Evolutionary conservation across 129 eudicot species (phyloP).

Genomic region (Flaveria robusta): DNA sequence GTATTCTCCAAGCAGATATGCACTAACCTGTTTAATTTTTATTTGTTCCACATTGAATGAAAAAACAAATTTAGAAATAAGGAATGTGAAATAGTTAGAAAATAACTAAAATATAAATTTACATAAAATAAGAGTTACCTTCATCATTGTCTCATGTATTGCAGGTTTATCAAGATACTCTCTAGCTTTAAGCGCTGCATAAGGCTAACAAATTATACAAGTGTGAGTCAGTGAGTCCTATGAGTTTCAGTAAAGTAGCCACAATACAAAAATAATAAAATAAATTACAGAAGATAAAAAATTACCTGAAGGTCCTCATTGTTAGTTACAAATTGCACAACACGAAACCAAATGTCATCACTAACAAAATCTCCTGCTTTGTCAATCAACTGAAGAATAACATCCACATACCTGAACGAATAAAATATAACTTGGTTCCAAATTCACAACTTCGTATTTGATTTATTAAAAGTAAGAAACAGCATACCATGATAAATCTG

Average conservation of each 20-base stretch:
- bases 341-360: slow-evolving; percentile 96
- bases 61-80: neutral
- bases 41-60: neutral
- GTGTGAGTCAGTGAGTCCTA: slow-evolving; percentile 7
- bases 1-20: slow-evolving; percentile 95
- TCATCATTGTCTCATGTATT: slow-evolving; percentile 98
- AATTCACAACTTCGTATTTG: slow-evolving; percentile 2
- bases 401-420: slow-evolving; percentile 93
- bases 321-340: slow-evolving; percentile 89
- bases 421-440: slow-evolving; percentile 6
- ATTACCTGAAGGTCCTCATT: slow-evolving; percentile 82
- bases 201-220: slow-evolving; percentile 60
- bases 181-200: slow-evolving; percentile 96
- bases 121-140: slow-evolving; percentile 44
- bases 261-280: slow-evolving; percentile 1
- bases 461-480: slow-evolving; percentile 3
- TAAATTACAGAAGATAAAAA: slow-evolving; percentile 15
- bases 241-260: neutral
- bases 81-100: neutral
- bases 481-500: slow-evolving; percentile 93
- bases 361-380: slow-evolving; percentile 95
- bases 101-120: neutral
- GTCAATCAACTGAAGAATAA: slow-evolving; percentile 90
- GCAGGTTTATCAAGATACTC: slow-evolving; percentile 98
- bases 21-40: slow-evolving; percentile 64